Evolutionary conservation across 2,329 filamentous ascomycete species (phyloP), one percentile per base, ranked within the genome.

Genomic region (Ophiostoma ulmi): DNA sequence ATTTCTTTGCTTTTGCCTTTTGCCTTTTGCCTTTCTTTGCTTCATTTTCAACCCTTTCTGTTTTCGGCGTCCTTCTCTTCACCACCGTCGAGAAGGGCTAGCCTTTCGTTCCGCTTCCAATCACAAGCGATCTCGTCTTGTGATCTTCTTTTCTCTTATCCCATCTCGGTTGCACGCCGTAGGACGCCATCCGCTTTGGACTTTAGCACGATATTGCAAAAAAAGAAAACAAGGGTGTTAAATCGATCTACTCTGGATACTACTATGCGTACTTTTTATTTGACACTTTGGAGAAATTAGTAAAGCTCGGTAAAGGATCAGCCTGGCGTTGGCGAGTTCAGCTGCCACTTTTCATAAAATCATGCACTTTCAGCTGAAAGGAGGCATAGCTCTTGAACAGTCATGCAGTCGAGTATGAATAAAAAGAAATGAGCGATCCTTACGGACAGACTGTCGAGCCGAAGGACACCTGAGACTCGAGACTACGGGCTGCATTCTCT

Each of bases 151-250:
- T 58, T 48, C 26, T 58, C 64, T 10, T 17, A 63, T 63, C 26
- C 58, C 55, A 63, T 64, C 31, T 64, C 61, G 61, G 61, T 64
- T 64, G 61, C 61, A 64, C n/a, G 61, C 61, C 38, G 61, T 26
- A 64, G 31, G 61, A 68, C 66, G 66, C 66, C 39, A 48, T 48
- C 26, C 39, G 13, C 14, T 68, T 48, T 52, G 3, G 44, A 26
- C 11, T 26, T 14, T 22, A 58, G 52, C 22, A 58, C 13, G 10
- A 13, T 44, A 10, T n/a, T 58, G 7, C 11, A 11, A 22, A n/a
- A 7, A 55, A n/a, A 13, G 13, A 58, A 26, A 26, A 13, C 52
- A 58, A 58, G 52, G 52, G 52, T 58, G 52, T 58, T 22, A 31
- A 58, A 58, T 58, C 52, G 52, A 58, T 58, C 52, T 58, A 26